phyloP scores from a whole-genome alignment of 441 rosid genomes.

The Arabidopsis lyrata region DNA sequence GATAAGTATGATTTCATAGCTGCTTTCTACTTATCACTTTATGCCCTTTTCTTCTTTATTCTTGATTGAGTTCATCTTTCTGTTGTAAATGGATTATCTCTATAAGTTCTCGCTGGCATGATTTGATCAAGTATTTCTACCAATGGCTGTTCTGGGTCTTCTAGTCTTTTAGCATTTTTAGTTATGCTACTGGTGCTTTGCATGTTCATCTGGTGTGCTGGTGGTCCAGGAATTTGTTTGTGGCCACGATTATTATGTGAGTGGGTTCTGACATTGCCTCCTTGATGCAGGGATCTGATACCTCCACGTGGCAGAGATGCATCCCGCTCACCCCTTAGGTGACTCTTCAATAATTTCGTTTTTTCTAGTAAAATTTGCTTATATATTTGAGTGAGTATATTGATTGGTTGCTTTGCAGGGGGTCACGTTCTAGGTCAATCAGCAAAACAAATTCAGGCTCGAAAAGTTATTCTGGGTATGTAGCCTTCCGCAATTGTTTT shows the following conservation, averaged over 20 bases:
- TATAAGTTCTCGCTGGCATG: not conserved
- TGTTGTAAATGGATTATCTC: not conserved
- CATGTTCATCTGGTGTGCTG: not conserved
- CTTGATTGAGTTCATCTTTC: not conserved
- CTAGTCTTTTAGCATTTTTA: slow-evolving; percentile 8
- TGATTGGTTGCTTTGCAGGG: slow-evolving; percentile 51
- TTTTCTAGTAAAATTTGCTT: slow-evolving; percentile 15
- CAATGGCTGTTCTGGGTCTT: not conserved
- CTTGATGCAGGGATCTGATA: slow-evolving; percentile 52
- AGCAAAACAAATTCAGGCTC: slow-evolving; percentile 70
- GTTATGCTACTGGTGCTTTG: not conserved
- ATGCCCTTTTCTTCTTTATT: slow-evolving; percentile 7
- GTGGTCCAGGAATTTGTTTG: not conserved
- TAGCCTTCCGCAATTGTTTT: not conserved
- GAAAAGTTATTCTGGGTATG: slow-evolving; percentile 70
- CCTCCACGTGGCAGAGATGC: slow-evolving; percentile 47
- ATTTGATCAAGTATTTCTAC: not conserved
- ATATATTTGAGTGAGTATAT: not conserved
- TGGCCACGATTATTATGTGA: not conserved
- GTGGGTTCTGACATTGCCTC: slow-evolving; percentile 4
- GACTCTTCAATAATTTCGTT: slow-evolving; percentile 35
- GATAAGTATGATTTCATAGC: no score
- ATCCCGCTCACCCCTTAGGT: slow-evolving; percentile 52
- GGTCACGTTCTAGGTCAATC: slow-evolving; percentile 59
- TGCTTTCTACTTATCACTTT: not conserved